Base-by-base conservation (phyloP, 345 rosid genomes). In the Eucalyptus erythrocorys region DNA sequence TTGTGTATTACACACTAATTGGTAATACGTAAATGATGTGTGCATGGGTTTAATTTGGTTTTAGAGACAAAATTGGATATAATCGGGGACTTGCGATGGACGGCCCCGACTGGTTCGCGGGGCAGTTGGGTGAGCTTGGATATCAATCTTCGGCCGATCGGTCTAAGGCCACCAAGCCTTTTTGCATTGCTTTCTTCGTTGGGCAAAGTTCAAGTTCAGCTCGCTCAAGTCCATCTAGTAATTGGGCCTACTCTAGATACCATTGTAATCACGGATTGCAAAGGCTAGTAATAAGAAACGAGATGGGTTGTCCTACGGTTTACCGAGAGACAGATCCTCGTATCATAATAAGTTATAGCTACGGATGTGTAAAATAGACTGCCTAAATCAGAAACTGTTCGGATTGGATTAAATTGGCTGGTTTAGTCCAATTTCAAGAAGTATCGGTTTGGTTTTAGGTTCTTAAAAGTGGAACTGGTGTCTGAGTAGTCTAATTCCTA, bases 361-460 rank as follows among this genome's bases (percentile, higher is more conserved):
- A n/a, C n/a, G n/a, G n/a, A n/a, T n/a, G n/a, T n/a, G n/a, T n/a
- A n/a, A n/a, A n/a, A n/a, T n/a, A n/a, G n/a, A n/a, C n/a, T 51
- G 57, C 24, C 57, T 4, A 19, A 19, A 1, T 51, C 57, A 51
- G 57, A 51, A 3, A 17, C 24, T 0, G 4, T 51, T 51, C 24
- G 19, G 57, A 19, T 0, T 1, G 57, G 1, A 51, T 51, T 0
- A 7, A 4, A 51, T 0, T 19, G 10, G 0, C 4, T 0, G 24
- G 57, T 51, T 51, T 51, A 51, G 57, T 51, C 24, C 4, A 51
- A 2, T 51, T 51, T 51, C 1, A 19, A 51, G 57, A 19, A 51
- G 57, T 19, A 51, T 51, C 7, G 4, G 24, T 51, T 0, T 51
- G 3, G 0, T 51, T 3, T 24, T 51, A 0, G 24, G 24, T 51